Percentiles rank a stretch among this genome's conserved stretches.
phyloP scores from a whole-genome alignment of 2,329 filamentous ascomycete species.

The Dothistroma septosporum region DNA sequence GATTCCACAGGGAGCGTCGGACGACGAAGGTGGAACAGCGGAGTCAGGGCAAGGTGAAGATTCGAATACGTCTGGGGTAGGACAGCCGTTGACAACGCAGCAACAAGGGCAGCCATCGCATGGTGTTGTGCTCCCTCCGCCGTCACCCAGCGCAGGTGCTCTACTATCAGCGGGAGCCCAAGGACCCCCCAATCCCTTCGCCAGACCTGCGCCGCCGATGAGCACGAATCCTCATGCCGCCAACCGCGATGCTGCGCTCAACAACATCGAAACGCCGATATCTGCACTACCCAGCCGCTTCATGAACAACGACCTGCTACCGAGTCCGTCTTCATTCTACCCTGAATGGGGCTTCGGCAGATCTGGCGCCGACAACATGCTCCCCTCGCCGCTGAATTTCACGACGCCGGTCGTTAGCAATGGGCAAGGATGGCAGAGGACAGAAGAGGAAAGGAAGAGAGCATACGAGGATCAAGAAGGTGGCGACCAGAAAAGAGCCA shows the following conservation, averaged over 20 bases:
- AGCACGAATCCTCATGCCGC: slow-evolving; percentile 44
- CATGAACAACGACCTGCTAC: slow-evolving; percentile 79
- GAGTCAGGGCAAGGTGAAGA: slow-evolving; percentile 59
- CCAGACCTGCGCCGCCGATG: slow-evolving; percentile 73
- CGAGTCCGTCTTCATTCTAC: slow-evolving; percentile 89
- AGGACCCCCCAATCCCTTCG: slow-evolving; percentile 93
- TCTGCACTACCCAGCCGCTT: slow-evolving; percentile 90
- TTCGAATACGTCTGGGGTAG: slow-evolving; percentile 42
- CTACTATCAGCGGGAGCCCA: slow-evolving; percentile 85
- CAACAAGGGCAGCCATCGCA: slow-evolving; percentile 43
- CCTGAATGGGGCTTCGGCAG: slow-evolving; percentile 78
- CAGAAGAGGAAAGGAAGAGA: slow-evolving; percentile 32
- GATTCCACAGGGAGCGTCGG: slow-evolving; percentile 83
- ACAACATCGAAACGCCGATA: slow-evolving; percentile 73
- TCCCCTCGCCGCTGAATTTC: slow-evolving; percentile 90
- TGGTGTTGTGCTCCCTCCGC: slow-evolving; percentile 80
- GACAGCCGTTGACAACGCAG: slow-evolving; percentile 36
- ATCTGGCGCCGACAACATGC: slow-evolving; percentile 59
- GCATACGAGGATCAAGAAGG: slow-evolving; percentile 25
- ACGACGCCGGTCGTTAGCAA: slow-evolving; percentile 64
- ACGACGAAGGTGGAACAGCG: slow-evolving; percentile 67
- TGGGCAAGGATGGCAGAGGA: slow-evolving; percentile 43
- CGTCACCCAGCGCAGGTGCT: slow-evolving; percentile 81
- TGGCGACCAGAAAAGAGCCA: slow-evolving; percentile 24
- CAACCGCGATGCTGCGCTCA: slow-evolving; percentile 37